These are phyloP conservation scores for Suillus subluteus DNA, from an alignment of 768 basidiomycete genomes.

Conservation along the genomic window DNA sequence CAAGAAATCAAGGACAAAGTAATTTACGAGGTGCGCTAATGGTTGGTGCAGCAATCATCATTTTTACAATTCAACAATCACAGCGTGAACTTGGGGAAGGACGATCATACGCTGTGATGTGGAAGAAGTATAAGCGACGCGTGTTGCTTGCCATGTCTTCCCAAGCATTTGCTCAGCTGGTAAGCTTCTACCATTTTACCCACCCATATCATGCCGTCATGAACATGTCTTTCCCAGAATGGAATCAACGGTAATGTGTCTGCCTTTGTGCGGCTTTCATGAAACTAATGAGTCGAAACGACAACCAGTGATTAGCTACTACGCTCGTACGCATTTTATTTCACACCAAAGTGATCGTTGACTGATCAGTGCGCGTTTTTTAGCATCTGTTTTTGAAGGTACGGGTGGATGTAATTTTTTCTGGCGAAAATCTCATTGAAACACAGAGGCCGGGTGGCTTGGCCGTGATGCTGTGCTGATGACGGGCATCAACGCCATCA, in stretches of 20 bases:
- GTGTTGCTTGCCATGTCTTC: conserved; percentile 95
- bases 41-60: conserved; percentile 1
- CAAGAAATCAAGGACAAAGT: conserved; percentile 87
- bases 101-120: conserved; percentile 80
- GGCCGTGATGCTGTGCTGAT: conserved; percentile 92
- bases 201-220: background rate
- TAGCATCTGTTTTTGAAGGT: conserved; percentile 93
- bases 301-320: conserved; percentile 84
- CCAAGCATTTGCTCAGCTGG: conserved; percentile 93
- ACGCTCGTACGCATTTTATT: conserved; percentile 69
- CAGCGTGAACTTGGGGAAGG: conserved; percentile 79
- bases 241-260: conserved; percentile 81
- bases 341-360: background rate
- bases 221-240: conserved; percentile 54
- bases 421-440: conserved; percentile 8
- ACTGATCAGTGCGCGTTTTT: conserved; percentile 15
- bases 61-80: conserved; percentile 7
- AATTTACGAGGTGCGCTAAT: conserved; percentile 58
- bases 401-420: conserved; percentile 16
- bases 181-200: conserved; percentile 39
- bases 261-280: conserved; percentile 16
- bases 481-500: conserved; percentile 91
- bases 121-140: conserved; percentile 83
- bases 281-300: conserved; percentile 2
- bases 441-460: conserved; percentile 89